phyloP scores from a whole-genome alignment of 495 filamentous ascomycete genomes.

The Xylaria venustula region DNA sequence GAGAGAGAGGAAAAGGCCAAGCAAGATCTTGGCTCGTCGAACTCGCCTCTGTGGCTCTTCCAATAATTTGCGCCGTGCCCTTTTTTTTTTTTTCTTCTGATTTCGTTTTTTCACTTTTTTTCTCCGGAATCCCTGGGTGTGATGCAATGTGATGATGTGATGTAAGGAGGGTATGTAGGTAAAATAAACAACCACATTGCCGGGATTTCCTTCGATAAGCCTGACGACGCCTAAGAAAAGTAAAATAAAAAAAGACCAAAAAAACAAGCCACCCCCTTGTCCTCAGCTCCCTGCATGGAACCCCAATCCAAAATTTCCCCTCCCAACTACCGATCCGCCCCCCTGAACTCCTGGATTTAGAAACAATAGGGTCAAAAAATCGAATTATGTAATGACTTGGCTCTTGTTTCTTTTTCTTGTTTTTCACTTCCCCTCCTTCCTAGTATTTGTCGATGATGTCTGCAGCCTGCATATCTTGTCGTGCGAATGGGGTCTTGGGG shows the following conservation, averaged over 20 bases:
- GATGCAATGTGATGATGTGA: not conserved
- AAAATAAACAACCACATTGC: constrained; percentile 3
- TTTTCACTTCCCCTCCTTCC: not conserved
- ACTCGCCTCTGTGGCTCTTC: constrained; percentile 2
- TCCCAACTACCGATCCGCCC: constrained; percentile 6
- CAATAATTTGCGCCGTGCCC: not conserved
- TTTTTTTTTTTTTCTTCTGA: constrained; percentile 1
- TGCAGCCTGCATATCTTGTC: not conserved
- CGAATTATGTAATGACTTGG: not conserved
- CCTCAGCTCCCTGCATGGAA: constrained; percentile 6
- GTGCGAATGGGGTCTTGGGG: not conserved
- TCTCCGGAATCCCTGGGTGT: not conserved
- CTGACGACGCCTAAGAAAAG: constrained; percentile 10
- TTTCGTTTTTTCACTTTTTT: not conserved
- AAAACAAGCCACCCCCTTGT: not conserved
- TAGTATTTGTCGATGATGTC: not conserved
- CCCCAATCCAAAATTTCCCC: not conserved
- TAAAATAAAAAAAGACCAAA: not conserved
- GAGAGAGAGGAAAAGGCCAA: constrained; percentile 3
- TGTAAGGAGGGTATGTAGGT: not conserved
- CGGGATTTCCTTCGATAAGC: constrained; percentile 8
- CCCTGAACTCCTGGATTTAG: not conserved
- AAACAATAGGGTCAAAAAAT: not conserved
- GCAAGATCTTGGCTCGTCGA: constrained; percentile 12
- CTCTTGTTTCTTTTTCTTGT: not conserved